Conservation (phyloP, 2,329 filamentous ascomycete species). For the Fusarium nodosum region DNA sequence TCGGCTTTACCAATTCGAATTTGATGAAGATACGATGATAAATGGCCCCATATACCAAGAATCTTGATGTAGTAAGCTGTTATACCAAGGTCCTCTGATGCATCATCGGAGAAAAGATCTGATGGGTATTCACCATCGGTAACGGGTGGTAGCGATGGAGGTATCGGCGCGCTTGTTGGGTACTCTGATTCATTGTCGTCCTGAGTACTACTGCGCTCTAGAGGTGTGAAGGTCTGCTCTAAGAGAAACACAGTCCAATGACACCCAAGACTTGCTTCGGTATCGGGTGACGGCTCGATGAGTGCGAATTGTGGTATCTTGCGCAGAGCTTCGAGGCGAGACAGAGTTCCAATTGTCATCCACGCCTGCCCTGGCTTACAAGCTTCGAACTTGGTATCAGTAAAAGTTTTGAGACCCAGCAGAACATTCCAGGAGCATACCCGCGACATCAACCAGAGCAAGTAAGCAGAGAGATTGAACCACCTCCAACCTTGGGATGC, state of each 20-base stretch:
- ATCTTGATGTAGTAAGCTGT: slow-evolving; percentile 16
- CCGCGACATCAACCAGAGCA: slow-evolving; percentile 3
- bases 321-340: slow-evolving; percentile 5
- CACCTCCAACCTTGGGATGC: slow-evolving; percentile 3
- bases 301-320: not conserved
- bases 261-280: not conserved
- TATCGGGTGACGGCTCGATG: not conserved
- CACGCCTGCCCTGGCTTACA: slow-evolving; percentile 19
- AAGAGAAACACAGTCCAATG: slow-evolving; percentile 19
- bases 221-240: slow-evolving; percentile 22
- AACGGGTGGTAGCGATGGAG: slow-evolving; percentile 1
- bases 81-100: slow-evolving; percentile 8
- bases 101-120: slow-evolving; percentile 21
- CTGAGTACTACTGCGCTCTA: not conserved
- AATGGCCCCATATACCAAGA: slow-evolving; percentile 9
- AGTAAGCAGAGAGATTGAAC: slow-evolving; percentile 16
- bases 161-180: slow-evolving; percentile 4
- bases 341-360: slow-evolving; percentile 27
- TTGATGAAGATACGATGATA: slow-evolving; percentile 20
- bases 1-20: slow-evolving; percentile 1
- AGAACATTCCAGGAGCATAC: not conserved
- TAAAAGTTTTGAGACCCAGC: accelerated
- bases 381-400: not conserved
- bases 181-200: slow-evolving; percentile 5
- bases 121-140: slow-evolving; percentile 6